Conservation (phyloP, 2,329 filamentous ascomycete genomes). For the Fusarium sororula region DNA sequence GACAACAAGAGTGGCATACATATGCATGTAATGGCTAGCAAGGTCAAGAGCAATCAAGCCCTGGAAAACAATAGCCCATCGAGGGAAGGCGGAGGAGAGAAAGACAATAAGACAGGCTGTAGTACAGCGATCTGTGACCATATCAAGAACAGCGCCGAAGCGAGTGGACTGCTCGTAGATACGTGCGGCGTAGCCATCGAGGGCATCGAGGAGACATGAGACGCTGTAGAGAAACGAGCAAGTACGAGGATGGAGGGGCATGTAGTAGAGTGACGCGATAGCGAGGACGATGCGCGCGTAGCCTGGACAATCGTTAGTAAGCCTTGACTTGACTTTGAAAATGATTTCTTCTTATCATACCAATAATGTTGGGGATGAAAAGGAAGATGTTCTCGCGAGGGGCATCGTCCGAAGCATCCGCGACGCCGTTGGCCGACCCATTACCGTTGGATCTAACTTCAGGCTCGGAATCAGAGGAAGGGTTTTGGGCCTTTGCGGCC, state of each 20-base stretch:
- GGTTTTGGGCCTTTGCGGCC: slow-evolving; percentile 47
- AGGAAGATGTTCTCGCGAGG: slow-evolving; percentile 79
- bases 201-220: slow-evolving; percentile 92
- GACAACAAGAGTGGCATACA: slow-evolving; percentile 95
- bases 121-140: slow-evolving; percentile 98
- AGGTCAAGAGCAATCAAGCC: slow-evolving; percentile 90
- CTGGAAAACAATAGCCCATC: slow-evolving; percentile 95
- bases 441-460: slow-evolving; percentile 52
- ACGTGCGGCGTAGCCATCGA: slow-evolving; percentile 89
- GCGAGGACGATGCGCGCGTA: slow-evolving; percentile 83
- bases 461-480: slow-evolving; percentile 44
- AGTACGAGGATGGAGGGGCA: slow-evolving; percentile 97
- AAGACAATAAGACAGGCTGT: slow-evolving; percentile 96
- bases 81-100: slow-evolving; percentile 90
- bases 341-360: slow-evolving; percentile 55
- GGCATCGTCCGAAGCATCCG: slow-evolving; percentile 49
- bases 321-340: not conserved
- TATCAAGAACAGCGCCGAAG: slow-evolving; percentile 96
- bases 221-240: slow-evolving; percentile 92
- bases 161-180: slow-evolving; percentile 88
- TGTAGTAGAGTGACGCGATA: slow-evolving; percentile 95
- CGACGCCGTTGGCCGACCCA: slow-evolving; percentile 50
- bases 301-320: slow-evolving; percentile 57
- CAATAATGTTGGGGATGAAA: slow-evolving; percentile 84
- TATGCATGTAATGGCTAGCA: slow-evolving; percentile 98